Percentiles rank a stretch among this genome's conserved stretches.
phyloP scores from a whole-genome alignment of 179 eudicot species.

The Monotropa hypopitys region DNA sequence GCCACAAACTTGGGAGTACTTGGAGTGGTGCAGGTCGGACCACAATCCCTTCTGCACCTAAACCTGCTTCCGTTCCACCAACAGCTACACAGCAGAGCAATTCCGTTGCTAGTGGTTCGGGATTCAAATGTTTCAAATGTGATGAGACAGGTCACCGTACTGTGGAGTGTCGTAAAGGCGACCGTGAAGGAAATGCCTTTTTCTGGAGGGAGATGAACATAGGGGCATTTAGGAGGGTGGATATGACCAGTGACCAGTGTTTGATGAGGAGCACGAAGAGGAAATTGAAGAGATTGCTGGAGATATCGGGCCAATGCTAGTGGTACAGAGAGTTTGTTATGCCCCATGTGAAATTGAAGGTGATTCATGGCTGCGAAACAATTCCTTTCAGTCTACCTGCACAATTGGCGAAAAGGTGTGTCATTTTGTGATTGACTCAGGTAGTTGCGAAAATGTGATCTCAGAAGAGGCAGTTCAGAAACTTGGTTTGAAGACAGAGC shows the following conservation, averaged over 20 bases:
- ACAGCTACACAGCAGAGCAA: too few species aligned
- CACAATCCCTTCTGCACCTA: too few species aligned
- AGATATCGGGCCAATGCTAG: background rate
- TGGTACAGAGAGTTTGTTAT: background rate
- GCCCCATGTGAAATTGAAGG: background rate
- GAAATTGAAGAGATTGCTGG: background rate
- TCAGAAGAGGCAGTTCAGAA: background rate
- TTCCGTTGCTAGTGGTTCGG: too few species aligned
- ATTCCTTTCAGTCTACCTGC: background rate
- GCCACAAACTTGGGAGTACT: too few species aligned
- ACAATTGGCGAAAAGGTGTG: background rate
- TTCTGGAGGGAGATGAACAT: background rate
- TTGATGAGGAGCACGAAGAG: too few species aligned
- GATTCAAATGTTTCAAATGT: too few species aligned
- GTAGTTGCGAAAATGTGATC: background rate
- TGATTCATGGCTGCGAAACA: background rate
- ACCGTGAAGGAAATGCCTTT: background rate
- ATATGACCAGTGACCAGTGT: too few species aligned
- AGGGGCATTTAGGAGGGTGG: background rate
- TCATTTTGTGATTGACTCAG: background rate
- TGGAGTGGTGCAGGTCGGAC: background rate
- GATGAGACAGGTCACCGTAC: background rate
- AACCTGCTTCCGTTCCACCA: too few species aligned
- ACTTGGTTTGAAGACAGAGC: background rate
- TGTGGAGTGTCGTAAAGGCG: background rate